Evolutionary conservation across 257 asterid species (phyloP).

Genomic region (Linderniella brevidens): DNA sequence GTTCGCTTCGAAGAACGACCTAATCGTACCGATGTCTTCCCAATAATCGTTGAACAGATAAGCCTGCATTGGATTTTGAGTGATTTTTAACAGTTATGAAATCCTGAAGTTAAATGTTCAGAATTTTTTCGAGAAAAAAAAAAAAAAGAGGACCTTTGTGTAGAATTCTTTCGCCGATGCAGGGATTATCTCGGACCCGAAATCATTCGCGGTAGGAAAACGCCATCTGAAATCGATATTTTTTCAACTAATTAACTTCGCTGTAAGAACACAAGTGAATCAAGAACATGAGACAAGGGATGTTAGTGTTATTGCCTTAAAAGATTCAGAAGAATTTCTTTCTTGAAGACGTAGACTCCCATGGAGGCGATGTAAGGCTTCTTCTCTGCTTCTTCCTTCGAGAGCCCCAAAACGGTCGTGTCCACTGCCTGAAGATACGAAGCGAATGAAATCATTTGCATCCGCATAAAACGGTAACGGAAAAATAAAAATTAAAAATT

Average conservation of each 20-base stretch:
- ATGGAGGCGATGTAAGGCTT: slow-evolving; percentile 95
- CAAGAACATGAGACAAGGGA: slow-evolving; percentile 7
- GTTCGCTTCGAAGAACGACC: slow-evolving; percentile 91
- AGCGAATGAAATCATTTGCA: slow-evolving; percentile 6
- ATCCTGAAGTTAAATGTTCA: too few species aligned
- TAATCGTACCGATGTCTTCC: slow-evolving; percentile 97
- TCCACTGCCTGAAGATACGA: slow-evolving; percentile 60
- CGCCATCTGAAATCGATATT: slow-evolving; percentile 72
- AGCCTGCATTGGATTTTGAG: slow-evolving; percentile 35
- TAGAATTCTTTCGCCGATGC: slow-evolving; percentile 74
- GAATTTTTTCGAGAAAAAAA: too few species aligned
- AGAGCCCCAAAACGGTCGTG: slow-evolving; percentile 75
- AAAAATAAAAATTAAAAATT: too few species aligned
- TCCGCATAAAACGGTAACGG: not conserved
- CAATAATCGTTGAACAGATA: slow-evolving; percentile 83
- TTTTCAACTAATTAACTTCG: slow-evolving; percentile 8
- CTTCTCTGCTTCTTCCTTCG: slow-evolving; percentile 71
- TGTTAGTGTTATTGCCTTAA: slow-evolving; percentile 35
- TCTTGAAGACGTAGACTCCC: slow-evolving; percentile 96
- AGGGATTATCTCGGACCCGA: slow-evolving; percentile 94
- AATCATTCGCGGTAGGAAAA: slow-evolving; percentile 92
- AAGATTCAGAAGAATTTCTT: slow-evolving; percentile 81
- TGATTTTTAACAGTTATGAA: too few species aligned
- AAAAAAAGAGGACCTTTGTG: slow-evolving; percentile 38
- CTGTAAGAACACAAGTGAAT: not conserved